A percentile compares a stretch with the other conserved stretches of the same genome.
Evolutionary conservation across 2,329 filamentous ascomycete genomes (phyloP).

Genomic region (Xylariaceae sp.): DNA sequence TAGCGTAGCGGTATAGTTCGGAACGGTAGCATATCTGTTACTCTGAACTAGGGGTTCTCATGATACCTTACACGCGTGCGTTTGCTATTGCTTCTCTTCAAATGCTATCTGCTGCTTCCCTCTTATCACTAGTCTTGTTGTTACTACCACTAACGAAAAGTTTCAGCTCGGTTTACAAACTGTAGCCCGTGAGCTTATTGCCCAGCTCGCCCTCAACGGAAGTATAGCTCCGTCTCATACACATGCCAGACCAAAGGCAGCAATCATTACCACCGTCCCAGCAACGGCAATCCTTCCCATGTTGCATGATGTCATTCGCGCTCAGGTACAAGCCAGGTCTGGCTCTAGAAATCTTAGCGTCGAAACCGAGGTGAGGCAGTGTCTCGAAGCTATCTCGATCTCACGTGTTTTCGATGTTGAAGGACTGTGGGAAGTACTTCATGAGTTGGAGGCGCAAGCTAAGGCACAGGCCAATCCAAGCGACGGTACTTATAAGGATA

Average conservation of each 20-base stretch:
- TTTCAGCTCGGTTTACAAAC: constrained; percentile 54
- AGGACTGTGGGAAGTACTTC: constrained; percentile 62
- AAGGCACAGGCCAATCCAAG: not conserved
- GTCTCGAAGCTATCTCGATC: constrained; percentile 58
- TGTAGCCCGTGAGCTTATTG: constrained; percentile 48
- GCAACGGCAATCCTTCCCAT: constrained; percentile 47
- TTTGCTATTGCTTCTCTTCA: no score
- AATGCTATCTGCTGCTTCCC: not conserved
- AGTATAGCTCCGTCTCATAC: not conserved
- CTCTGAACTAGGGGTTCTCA: no score
- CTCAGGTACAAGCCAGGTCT: constrained; percentile 41
- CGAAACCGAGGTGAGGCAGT: constrained; percentile 39
- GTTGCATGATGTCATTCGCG: constrained; percentile 49
- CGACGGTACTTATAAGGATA: constrained; percentile 2
- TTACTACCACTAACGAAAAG: constrained; percentile 1
- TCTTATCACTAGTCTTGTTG: not conserved
- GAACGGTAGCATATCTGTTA: no score
- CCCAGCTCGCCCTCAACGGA: constrained; percentile 12
- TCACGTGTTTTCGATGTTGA: constrained; percentile 64
- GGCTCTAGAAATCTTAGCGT: constrained; percentile 23
- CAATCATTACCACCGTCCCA: constrained; percentile 58
- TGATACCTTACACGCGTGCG: no score
- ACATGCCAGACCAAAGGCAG: constrained; percentile 33
- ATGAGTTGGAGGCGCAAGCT: constrained; percentile 50
- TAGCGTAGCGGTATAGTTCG: no score